Conservation (phyloP, 1,139 yeast species). For the Hyphopichia wangnamkhiaoensis region DNA sequence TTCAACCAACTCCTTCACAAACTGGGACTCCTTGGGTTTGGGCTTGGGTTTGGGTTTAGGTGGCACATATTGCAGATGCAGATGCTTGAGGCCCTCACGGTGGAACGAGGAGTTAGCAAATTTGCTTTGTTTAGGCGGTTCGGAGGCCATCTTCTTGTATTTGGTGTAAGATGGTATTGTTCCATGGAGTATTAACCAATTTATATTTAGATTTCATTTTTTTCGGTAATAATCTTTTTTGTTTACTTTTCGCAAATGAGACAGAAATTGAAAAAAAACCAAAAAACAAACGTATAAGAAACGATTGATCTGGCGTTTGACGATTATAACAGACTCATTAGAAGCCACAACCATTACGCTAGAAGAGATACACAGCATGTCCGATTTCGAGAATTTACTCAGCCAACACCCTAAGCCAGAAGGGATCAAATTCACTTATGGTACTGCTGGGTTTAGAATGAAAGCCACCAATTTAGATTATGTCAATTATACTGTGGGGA, state of each 20-base stretch:
- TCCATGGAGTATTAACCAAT: too few relatives aligned
- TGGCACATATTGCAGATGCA: slow-evolving; percentile 6
- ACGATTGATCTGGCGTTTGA: background rate
- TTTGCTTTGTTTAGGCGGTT: slow-evolving; percentile 10
- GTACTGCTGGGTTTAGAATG: slow-evolving; percentile 97
- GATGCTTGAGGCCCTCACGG: slow-evolving; percentile 24
- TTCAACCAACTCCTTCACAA: slow-evolving; percentile 34
- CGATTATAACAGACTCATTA: too few relatives aligned
- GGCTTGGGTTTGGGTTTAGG: slow-evolving; percentile 15
- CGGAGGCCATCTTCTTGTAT: slow-evolving; percentile 1
- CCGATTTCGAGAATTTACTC: slow-evolving; percentile 1
- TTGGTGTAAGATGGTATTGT: background rate
- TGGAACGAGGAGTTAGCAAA: slow-evolving; percentile 33
- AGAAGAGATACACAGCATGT: slow-evolving; percentile 4
- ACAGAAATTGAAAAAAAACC: background rate
- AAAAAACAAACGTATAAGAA: slow-evolving; percentile 1
- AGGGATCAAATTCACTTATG: slow-evolving; percentile 60
- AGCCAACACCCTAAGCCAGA: slow-evolving; percentile 48
- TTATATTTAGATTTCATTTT: slow-evolving; percentile 7
- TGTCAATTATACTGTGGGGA: slow-evolving; percentile 82
- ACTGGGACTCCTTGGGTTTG: slow-evolving; percentile 28
- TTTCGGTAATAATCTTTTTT: background rate
- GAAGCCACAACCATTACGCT: too few relatives aligned
- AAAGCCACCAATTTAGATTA: slow-evolving; percentile 71
- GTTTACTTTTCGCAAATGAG: background rate